Evolutionary conservation across 2,329 filamentous ascomycete species (phyloP).

Genomic region (Exophiala calicioides): DNA sequence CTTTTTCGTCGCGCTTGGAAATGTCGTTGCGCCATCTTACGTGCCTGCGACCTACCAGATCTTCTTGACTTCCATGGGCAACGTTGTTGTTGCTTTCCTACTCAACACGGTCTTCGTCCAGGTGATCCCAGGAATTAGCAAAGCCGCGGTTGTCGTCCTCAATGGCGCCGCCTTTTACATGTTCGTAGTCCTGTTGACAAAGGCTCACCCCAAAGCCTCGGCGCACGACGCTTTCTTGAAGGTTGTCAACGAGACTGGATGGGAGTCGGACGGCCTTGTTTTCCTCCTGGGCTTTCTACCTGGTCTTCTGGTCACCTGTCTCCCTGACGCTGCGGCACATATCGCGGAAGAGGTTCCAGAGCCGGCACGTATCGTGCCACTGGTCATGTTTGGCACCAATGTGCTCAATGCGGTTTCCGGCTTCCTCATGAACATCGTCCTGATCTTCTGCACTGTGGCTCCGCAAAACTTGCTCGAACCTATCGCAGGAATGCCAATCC

Average conservation of each 20-base stretch:
- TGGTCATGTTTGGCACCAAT: constrained; percentile 15
- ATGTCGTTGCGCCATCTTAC: constrained; percentile 16
- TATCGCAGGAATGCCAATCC: constrained; percentile 8
- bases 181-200: constrained; percentile 33
- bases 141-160: constrained; percentile 16
- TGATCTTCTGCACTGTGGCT: constrained; percentile 10
- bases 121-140: constrained; percentile 11
- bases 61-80: constrained; percentile 25
- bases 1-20: constrained; percentile 13
- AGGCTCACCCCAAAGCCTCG: constrained; percentile 18
- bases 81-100: constrained; percentile 8
- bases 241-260: constrained; percentile 31
- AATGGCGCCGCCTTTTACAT: constrained; percentile 28
- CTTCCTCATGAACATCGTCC: constrained; percentile 22
- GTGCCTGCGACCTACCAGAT: constrained; percentile 26
- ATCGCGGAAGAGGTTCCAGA: constrained; percentile 20
- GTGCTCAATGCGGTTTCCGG: constrained; percentile 8
- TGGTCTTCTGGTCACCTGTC: constrained; percentile 1
- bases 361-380: constrained; percentile 15
- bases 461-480: constrained; percentile 9
- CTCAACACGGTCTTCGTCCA: constrained; percentile 18
- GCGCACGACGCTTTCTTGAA: constrained; percentile 18
- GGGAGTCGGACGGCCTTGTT: constrained; percentile 28
- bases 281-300: constrained; percentile 21
- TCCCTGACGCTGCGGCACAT: constrained; percentile 18